Evolutionary conservation across 345 rosid species (phyloP).

Genomic region (Aquilaria malaccensis): DNA sequence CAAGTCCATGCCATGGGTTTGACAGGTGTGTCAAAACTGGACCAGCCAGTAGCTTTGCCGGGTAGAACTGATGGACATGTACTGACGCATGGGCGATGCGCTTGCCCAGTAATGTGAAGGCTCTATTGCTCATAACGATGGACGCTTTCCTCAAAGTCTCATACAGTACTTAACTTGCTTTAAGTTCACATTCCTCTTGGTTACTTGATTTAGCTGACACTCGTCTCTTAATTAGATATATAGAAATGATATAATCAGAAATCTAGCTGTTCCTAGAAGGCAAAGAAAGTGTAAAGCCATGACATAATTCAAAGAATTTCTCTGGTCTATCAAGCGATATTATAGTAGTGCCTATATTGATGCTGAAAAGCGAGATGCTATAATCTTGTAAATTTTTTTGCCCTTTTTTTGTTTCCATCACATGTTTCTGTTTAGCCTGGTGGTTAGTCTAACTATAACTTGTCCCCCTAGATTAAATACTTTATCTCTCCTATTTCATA

Average conservation of each 20-base stretch:
- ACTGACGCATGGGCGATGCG: constrained; percentile 97
- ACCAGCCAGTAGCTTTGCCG: constrained; percentile 78
- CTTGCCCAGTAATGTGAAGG: constrained; percentile 99
- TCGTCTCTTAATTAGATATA: too few species aligned
- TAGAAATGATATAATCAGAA: constrained; percentile 10
- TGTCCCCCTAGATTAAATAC: too few species aligned
- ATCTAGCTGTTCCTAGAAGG: constrained; percentile 85
- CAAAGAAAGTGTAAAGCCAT: constrained; percentile 99
- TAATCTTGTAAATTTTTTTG: constrained; percentile 59
- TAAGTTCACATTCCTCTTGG: neutral
- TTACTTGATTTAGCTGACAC: too few species aligned
- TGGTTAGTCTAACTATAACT: neutral
- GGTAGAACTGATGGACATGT: constrained; percentile 97
- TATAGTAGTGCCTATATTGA: constrained; percentile 94
- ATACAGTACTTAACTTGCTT: neutral
- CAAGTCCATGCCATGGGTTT: constrained; percentile 87
- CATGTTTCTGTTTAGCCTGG: neutral
- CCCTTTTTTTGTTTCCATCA: constrained; percentile 3
- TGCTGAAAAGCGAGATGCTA: constrained; percentile 99
- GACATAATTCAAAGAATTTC: constrained; percentile 91
- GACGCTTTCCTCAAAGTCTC: constrained; percentile 16
- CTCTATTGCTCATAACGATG: constrained; percentile 96
- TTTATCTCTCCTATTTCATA: too few species aligned
- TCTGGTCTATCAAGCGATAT: constrained; percentile 91
- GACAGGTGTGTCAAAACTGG: constrained; percentile 66